phyloP scores from a whole-genome alignment of 2,329 filamentous ascomycete genomes.

The Microcyclosporella mali region DNA sequence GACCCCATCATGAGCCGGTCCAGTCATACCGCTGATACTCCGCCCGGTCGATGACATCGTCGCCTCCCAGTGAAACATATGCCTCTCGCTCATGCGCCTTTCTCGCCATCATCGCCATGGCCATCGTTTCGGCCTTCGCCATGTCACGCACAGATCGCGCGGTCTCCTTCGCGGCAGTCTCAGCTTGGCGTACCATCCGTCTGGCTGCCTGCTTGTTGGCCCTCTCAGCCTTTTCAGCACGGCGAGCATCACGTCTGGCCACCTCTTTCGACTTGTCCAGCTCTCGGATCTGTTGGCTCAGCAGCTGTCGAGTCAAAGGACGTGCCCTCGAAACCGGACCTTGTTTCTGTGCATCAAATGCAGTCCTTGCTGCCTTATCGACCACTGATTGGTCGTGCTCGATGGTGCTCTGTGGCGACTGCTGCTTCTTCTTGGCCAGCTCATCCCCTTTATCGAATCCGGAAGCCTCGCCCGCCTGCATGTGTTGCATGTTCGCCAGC shows the following conservation, averaged over 20 bases:
- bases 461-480: not conserved
- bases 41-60: not conserved
- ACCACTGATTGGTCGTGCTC: too few relatives aligned
- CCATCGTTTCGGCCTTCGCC: constrained; percentile 1
- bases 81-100: not conserved
- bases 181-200: too few relatives aligned
- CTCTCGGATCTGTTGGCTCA: constrained; percentile 4
- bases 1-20: not conserved
- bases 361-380: too few relatives aligned
- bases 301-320: constrained; percentile 1
- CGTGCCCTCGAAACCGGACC: not conserved
- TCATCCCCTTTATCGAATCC: not conserved
- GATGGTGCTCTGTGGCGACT: not conserved
- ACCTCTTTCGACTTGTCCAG: constrained; percentile 5
- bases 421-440: not conserved
- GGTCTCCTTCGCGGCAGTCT: not conserved
- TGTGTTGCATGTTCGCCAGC: not conserved
- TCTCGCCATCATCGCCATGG: constrained; percentile 3
- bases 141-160: not conserved
- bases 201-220: constrained; percentile 1
- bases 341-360: too few relatives aligned
- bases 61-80: not conserved
- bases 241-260: constrained; percentile 1
- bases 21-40: constrained; percentile 3
- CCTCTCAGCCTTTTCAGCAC: constrained; percentile 1